Evolutionary conservation across 2,329 filamentous ascomycete species (phyloP).

Genomic region (Penicillium sp.): DNA sequence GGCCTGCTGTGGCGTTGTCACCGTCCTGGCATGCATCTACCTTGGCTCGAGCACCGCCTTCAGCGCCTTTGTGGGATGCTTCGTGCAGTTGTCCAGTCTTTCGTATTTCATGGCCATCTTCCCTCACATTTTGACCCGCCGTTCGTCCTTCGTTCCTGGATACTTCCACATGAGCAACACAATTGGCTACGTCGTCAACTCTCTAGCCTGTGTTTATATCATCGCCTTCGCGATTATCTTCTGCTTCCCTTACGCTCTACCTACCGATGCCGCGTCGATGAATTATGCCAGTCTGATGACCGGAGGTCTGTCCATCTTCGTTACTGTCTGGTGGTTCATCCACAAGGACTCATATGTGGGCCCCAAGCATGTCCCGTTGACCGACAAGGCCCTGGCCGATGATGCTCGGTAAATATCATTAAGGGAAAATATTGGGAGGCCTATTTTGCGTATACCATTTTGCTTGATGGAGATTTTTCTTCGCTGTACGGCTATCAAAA

Average conservation of each 20-base stretch:
- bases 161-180: conserved; percentile 54
- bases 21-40: conserved; percentile 57
- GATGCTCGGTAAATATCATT: conserved; percentile 27
- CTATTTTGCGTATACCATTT: conserved; percentile 18
- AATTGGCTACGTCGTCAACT: conserved; percentile 52
- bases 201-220: conserved; percentile 53
- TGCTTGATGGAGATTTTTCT: conserved; percentile 12
- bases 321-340: conserved; percentile 48
- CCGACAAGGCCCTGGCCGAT: conserved; percentile 32
- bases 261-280: conserved; percentile 49
- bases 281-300: conserved; percentile 56
- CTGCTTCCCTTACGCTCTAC: conserved; percentile 55
- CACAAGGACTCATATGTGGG: conserved; percentile 36
- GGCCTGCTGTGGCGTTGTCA: conserved; percentile 53
- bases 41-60: conserved; percentile 56
- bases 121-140: conserved; percentile 51
- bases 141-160: conserved; percentile 52
- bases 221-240: conserved; percentile 58
- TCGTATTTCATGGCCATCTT: conserved; percentile 56
- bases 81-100: conserved; percentile 56
- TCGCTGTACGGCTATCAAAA: conserved; percentile 11
- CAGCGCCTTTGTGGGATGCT: conserved; percentile 57
- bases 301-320: conserved; percentile 52
- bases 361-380: conserved; percentile 36
- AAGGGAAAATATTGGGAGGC: not conserved